Conservation (phyloP, 768 basidiomycete species). For the Pleurotus ostreatus region DNA sequence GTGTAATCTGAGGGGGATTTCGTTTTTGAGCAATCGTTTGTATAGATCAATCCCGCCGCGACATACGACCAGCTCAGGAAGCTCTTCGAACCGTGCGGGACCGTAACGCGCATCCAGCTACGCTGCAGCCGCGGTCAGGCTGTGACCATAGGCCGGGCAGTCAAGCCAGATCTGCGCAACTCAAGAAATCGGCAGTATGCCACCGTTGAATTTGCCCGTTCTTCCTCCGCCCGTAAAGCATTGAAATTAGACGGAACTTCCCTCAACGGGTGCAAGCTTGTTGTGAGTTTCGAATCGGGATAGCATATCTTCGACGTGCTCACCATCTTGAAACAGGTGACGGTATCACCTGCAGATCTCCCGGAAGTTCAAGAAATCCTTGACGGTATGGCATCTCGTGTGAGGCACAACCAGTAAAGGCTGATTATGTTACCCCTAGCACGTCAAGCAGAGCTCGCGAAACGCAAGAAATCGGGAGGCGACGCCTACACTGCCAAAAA, state of each 20-base stretch:
- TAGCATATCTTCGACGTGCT: neutral
- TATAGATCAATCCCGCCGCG: slow-evolving; percentile 31
- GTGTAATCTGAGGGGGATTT: no score
- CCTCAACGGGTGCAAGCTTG: slow-evolving; percentile 33
- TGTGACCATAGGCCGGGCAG: slow-evolving; percentile 21
- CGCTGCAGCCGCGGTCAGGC: slow-evolving; percentile 41
- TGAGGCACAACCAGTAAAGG: neutral
- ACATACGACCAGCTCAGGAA: slow-evolving; percentile 26
- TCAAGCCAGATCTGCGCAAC: slow-evolving; percentile 17
- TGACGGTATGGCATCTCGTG: neutral
- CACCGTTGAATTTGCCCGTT: slow-evolving; percentile 38
- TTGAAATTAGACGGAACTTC: slow-evolving; percentile 30
- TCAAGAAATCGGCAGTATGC: slow-evolving; percentile 46
- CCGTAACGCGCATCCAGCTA: slow-evolving; percentile 26
- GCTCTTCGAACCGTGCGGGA: slow-evolving; percentile 34
- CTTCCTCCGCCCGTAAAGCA: slow-evolving; percentile 35
- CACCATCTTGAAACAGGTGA: slow-evolving; percentile 24
- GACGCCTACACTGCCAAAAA: neutral
- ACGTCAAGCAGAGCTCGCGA: slow-evolving; percentile 2
- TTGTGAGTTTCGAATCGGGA: slow-evolving; percentile 28
- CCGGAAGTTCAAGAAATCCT: slow-evolving; percentile 34
- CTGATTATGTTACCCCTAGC: neutral
- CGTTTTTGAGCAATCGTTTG: neutral
- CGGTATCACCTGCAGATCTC: slow-evolving; percentile 30
- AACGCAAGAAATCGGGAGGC: neutral